A percentile compares a stretch with the other conserved stretches of the same genome.
Evolutionary conservation across 2,329 filamentous ascomycete species (phyloP).

Genomic region (Stylonectria norvegica): DNA sequence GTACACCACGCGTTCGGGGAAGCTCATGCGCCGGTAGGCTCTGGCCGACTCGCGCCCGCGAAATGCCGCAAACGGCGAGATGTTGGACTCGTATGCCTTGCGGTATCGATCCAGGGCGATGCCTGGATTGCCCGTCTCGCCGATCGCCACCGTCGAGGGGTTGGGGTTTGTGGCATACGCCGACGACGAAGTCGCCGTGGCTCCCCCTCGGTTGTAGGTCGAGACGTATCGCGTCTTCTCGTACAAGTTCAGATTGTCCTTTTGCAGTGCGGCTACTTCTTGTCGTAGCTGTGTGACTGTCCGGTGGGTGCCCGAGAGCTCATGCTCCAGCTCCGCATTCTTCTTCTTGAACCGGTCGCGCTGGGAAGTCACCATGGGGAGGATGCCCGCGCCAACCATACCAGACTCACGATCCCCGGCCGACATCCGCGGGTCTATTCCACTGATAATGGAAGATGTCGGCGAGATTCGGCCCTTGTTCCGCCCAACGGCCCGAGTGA

Average conservation of each 20-base stretch:
- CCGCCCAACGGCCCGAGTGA: conserved; percentile 59
- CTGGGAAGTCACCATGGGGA: conserved; percentile 98
- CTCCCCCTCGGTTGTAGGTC: conserved; percentile 75
- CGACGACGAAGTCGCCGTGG: conserved; percentile 54
- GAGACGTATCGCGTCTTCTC: conserved; percentile 97
- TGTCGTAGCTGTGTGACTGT: conserved; percentile 82
- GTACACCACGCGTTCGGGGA: conserved; percentile 87
- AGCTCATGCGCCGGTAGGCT: conserved; percentile 87
- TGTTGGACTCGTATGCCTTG: conserved; percentile 89
- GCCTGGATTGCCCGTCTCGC: conserved; percentile 55
- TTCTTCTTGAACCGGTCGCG: conserved; percentile 97
- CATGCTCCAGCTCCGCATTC: conserved; percentile 84
- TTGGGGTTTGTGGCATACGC: conserved; percentile 72
- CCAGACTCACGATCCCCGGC: conserved; percentile 56
- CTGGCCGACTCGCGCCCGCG: conserved; percentile 87
- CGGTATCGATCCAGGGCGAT: conserved; percentile 80
- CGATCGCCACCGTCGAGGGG: conserved; percentile 63
- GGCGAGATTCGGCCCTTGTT: conserved; percentile 69
- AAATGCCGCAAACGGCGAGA: conserved; percentile 95
- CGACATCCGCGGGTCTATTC: conserved; percentile 69
- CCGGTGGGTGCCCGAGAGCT: conserved; percentile 79
- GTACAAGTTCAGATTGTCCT: conserved; percentile 92
- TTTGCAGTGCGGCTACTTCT: conserved; percentile 87
- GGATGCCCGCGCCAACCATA: conserved; percentile 77
- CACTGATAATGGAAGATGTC: conserved; percentile 96